These are phyloP conservation scores for Orbilia javanica DNA, from an alignment of 2,329 filamentous ascomycete species.

Conservation along the genomic window DNA sequence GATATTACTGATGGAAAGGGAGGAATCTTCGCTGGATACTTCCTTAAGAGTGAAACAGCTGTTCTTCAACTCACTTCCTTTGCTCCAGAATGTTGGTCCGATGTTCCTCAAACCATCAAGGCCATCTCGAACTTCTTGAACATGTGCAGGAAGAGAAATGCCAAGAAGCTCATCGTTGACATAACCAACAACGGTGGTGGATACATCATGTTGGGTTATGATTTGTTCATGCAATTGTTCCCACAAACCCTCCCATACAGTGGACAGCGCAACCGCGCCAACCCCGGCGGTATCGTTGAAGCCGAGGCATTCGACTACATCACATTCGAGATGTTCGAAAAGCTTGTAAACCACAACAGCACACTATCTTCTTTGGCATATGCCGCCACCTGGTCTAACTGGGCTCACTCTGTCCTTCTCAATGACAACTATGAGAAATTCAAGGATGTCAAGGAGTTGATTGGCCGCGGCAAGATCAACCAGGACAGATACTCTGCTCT, in stretches of 20 bases:
- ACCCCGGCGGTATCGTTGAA: constrained; percentile 66
- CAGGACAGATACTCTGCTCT: constrained; percentile 68
- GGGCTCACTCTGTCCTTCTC: constrained; percentile 64
- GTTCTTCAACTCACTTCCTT: constrained; percentile 51
- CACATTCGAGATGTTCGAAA: constrained; percentile 68
- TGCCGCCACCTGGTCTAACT: constrained; percentile 68
- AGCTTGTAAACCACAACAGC: constrained; percentile 65
- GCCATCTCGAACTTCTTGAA: constrained; percentile 47
- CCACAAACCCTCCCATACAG: constrained; percentile 6
- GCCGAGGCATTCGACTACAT: constrained; percentile 68
- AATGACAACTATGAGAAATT: constrained; percentile 64
- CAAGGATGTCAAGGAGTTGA: constrained; percentile 70
- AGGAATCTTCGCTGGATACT: constrained; percentile 54
- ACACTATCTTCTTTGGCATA: constrained; percentile 63
- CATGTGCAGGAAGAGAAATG: constrained; percentile 67
- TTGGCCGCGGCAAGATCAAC: constrained; percentile 66
- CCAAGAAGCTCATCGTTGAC: constrained; percentile 74
- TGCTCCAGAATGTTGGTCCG: constrained; percentile 43
- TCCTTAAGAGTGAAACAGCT: constrained; percentile 51
- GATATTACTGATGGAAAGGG: constrained; percentile 35
- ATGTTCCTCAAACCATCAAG: constrained; percentile 42
- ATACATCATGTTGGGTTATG: constrained; percentile 72
- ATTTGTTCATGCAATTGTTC: constrained; percentile 70
- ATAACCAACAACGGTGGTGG: constrained; percentile 73
- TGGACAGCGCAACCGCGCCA: constrained; percentile 60